Evolutionary conservation across 2,329 filamentous ascomycete species (phyloP), one percentile per base, ranked within the genome.

Genomic region (Talaromyces sp.): DNA sequence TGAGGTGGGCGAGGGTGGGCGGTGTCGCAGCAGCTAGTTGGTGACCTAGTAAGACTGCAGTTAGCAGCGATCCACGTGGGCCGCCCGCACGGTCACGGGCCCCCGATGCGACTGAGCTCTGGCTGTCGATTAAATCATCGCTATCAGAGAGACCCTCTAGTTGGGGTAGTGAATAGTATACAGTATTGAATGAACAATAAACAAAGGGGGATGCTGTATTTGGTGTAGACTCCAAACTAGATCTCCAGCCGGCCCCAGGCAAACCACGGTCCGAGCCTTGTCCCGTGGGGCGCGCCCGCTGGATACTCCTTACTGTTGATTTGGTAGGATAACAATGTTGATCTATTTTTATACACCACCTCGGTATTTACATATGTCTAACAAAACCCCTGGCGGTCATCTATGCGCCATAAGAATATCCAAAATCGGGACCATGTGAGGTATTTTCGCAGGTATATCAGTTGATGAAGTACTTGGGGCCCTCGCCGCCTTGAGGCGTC

Each of bases 401-500:
- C 4, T 44, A 11, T 47, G 44, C 44, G 44, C 44, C 44, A 17
- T 47, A 19, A 19, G 4, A 25, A 47, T 47, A 47, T 47, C 44
- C 19, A 47, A 44, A 47, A 47, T 25, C 44, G 2, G 32, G 8
- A 39, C 17, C 36, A n/a, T 3, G 2, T 39, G 36, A n/a, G 36
- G 36, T n/a, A 39, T 39, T 39, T 39, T 39, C 22, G 28, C 47
- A 36, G 5, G 32, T 17, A 9, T 13, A 57, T 69, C 72, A 81
- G 55, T 85, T 88, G 77, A 87, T 81, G 58, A 82, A 80, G 69
- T 88, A 88, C 72, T 88, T 88, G 9, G 85, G 85, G 4, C 85
- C 85, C 71, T 88, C 95, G 57, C 93, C 95, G 66, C 95, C 93
- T 74, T 97, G 92, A 7, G 95, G 95, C 33, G 95, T 95, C 69